These are phyloP conservation scores for Epichloe sylvatica DNA, from an alignment of 2,329 filamentous ascomycete genomes.

Conservation along the genomic window DNA sequence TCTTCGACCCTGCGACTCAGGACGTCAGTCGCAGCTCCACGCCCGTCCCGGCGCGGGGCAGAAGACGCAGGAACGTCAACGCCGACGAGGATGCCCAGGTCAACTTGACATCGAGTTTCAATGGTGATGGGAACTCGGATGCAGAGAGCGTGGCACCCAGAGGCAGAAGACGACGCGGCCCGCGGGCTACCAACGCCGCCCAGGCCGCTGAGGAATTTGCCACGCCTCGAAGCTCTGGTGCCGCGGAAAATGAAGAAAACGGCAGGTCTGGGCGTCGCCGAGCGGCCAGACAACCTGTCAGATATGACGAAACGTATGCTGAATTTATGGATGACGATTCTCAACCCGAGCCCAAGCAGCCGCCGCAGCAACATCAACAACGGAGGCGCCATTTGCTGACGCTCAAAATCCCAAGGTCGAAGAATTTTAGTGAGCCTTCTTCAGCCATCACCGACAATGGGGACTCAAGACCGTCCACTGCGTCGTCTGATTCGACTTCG, in stretches of 20 bases:
- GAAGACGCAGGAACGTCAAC: slow-evolving; percentile 19
- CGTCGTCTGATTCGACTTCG: slow-evolving; percentile 37
- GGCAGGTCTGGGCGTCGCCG: slow-evolving; percentile 9
- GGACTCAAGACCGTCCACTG: slow-evolving; percentile 36
- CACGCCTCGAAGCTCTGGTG: slow-evolving; percentile 7
- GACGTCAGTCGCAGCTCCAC: slow-evolving; percentile 38
- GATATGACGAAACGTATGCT: slow-evolving; percentile 5
- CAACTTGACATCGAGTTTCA: slow-evolving; percentile 19
- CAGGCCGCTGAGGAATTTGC: slow-evolving; percentile 14
- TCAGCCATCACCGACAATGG: slow-evolving; percentile 26
- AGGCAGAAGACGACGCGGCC: slow-evolving; percentile 18
- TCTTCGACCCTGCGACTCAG: slow-evolving; percentile 37
- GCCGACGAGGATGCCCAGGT: slow-evolving; percentile 16
- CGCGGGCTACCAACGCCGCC: slow-evolving; percentile 14
- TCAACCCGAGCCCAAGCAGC: slow-evolving; percentile 13
- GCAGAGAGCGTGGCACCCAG: slow-evolving; percentile 16
- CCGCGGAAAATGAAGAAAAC: slow-evolving; percentile 1
- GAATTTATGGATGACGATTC: slow-evolving; percentile 9
- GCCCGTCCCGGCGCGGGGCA: slow-evolving; percentile 24
- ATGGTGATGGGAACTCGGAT: slow-evolving; percentile 20
- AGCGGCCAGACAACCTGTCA: slow-evolving; percentile 3
- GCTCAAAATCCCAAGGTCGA: slow-evolving; percentile 27
- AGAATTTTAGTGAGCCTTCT: slow-evolving; percentile 25
- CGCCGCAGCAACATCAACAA: background rate
- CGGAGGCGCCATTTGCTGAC: slow-evolving; percentile 21